Evolutionary conservation across 2,329 filamentous ascomycete species (phyloP).

Genomic region (Huntiella savannae): DNA sequence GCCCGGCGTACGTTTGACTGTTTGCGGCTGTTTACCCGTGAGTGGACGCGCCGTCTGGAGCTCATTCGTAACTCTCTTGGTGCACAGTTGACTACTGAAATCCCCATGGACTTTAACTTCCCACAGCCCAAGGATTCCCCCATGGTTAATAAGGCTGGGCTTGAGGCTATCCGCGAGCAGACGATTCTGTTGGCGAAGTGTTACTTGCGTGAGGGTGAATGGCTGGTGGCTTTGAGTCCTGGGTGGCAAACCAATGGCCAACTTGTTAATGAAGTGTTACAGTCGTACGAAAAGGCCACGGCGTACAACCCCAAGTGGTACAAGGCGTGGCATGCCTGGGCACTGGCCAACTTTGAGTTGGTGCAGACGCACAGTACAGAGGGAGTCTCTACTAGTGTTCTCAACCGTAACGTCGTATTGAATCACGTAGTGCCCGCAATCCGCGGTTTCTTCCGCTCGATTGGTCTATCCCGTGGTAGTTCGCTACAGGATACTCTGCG

Average conservation of each 20-base stretch:
- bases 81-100: slow-evolving; percentile 25
- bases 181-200: slow-evolving; percentile 74
- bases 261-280: slow-evolving; percentile 69
- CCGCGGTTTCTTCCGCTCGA: slow-evolving; percentile 92
- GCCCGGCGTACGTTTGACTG: slow-evolving; percentile 39
- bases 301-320: slow-evolving; percentile 91
- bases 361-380: slow-evolving; percentile 43
- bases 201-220: slow-evolving; percentile 90
- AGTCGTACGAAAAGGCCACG: slow-evolving; percentile 82
- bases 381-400: slow-evolving; percentile 15
- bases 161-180: slow-evolving; percentile 38
- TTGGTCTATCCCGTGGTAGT: slow-evolving; percentile 75
- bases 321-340: slow-evolving; percentile 99
- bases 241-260: slow-evolving; percentile 69
- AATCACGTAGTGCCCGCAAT: slow-evolving; percentile 91
- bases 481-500: slow-evolving; percentile 90
- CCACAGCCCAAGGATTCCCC: slow-evolving; percentile 27
- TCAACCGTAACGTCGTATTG: slow-evolving; percentile 50
- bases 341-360: slow-evolving; percentile 93
- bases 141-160: slow-evolving; percentile 29
- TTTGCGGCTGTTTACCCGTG: slow-evolving; percentile 40
- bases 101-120: slow-evolving; percentile 30
- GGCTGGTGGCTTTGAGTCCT: slow-evolving; percentile 71
- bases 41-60: slow-evolving; percentile 36
- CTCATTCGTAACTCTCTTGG: slow-evolving; percentile 31